These are phyloP conservation scores for Termitomyces sp. DNA, from an alignment of 768 basidiomycete genomes.

Conservation along the genomic window DNA sequence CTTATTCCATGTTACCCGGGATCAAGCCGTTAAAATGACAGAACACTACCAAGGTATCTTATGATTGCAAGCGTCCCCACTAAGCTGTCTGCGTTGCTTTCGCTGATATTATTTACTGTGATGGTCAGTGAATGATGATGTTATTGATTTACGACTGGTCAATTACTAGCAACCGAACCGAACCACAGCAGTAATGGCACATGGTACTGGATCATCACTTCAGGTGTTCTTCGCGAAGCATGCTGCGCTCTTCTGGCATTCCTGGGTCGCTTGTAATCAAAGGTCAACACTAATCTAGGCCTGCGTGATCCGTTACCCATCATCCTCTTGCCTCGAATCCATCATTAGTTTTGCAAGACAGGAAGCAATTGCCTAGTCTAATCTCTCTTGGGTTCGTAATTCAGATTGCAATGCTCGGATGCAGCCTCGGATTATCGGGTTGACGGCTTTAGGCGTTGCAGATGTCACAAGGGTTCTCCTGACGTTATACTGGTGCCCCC, in stretches of 20 bases:
- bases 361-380: neutral
- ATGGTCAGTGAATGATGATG: neutral
- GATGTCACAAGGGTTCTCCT: constrained; percentile 6
- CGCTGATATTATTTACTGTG: neutral
- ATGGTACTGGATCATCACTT: neutral
- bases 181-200: neutral
- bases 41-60: neutral
- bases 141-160: neutral
- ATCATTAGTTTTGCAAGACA: constrained; percentile 3
- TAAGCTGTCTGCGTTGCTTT: neutral
- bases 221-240: neutral
- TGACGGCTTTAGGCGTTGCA: constrained; percentile 1
- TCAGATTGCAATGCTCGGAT: neutral
- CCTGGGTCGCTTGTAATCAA: neutral
- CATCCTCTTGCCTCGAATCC: constrained; percentile 2
- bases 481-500: neutral
- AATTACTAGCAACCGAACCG: neutral
- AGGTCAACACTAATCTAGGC: neutral
- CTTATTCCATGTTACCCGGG: too few species aligned
- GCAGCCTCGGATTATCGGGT: constrained; percentile 3
- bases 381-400: neutral
- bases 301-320: constrained; percentile 7
- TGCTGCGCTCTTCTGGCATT: neutral
- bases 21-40: too few species aligned
- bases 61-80: neutral